Evolutionary conservation across 2,329 filamentous ascomycete genomes (phyloP), one percentile per base, ranked within the genome.

Genomic region (Remersonia thermophila): DNA sequence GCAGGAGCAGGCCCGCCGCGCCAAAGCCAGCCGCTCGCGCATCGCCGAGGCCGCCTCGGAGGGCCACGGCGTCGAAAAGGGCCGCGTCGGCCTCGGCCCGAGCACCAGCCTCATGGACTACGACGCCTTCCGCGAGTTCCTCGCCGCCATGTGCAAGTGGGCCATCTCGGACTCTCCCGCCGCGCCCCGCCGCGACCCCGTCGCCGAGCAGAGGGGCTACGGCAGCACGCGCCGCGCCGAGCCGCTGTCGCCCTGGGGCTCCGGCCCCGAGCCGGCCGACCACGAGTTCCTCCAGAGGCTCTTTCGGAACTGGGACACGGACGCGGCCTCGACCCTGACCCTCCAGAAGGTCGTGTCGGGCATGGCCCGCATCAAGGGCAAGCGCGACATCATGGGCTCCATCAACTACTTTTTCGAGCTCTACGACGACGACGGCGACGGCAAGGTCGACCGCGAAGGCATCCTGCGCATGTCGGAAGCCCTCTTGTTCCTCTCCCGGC

Each of bases 401-500:
- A 96, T 98, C 52, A 91, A 79, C 41, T 96, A 96, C 60, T 96
- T 98, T 58, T 98, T 98, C 50, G 84, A 95, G 51, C 73, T 98
- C 0, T 95, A 96, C 56, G 91, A 98, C 54, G 89, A 98, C 47
- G 81, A 89, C 50, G 73, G 77, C 1, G 86, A 94, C 54, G 91
- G 91, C 17, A 85, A 76, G 49, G 87, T 98, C 4, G 91, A 96
- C 52, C 77, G 91, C 9, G 91, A 98, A 58, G 91, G 91, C 5
- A 98, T 98, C 39, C 59, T 98, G 30, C 71, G 86, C 31, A 96
- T 98, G 54, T 95, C 87, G 0, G 91, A 98, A 58, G 85, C 89
- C 0, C 65, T 98, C 23, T 65, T 98, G 2, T 98, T 98, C 59
- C 70, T 98, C 13, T 95, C 87, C 0, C 73, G 91, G 15, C 75